Base-by-base conservation (phyloP, 352 stramenopile species). In the Phytophthora macrochlamydospora region DNA sequence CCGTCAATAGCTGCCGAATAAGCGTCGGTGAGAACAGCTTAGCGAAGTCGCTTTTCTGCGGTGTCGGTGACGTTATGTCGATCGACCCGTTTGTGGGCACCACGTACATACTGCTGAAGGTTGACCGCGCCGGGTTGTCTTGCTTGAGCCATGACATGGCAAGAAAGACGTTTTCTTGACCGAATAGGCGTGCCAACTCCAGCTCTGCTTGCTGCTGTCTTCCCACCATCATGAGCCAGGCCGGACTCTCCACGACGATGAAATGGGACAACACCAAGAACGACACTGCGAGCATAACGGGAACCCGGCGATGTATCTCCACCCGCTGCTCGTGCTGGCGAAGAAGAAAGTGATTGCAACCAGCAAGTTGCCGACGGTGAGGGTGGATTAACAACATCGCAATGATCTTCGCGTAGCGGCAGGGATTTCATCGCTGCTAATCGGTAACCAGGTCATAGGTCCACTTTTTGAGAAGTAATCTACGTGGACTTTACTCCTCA, bases 291-390 rank as follows among this genome's bases (percentile, higher is more conserved):
- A 72, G 53, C 5, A 81, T 46, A 32, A 77, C 55, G 5, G 75
- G 18, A 78, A 80, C 1, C 65, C 74, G 2, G 73, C 71, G 51
- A 89, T 85, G 44, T 85, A 80, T 4, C 83, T 68, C 81, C 80
- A 90, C 38, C 80, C 76, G 1, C 33, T 71, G 42, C 66, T 75
- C 1, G 75, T 81, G 42, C 78, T 67, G 3, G 75, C 73, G 45
- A 86, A 71, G 67, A 83, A 87, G 50, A 86, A 90, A 1, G 76
- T 71, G 51, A 72, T 73, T 3, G 69, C 64, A 29, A 81, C 70
- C 0, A 89, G 18, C 30, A 86, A 32, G 38, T 79, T 69, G 8
- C 78, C 78, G 2, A 84, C 48, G 1, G 65, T 67, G 13, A 89
- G 62, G 11, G 65, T 24, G 18, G 18, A 24, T 24, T 24, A 24